These are phyloP conservation scores for Acacia concinna DNA, from an alignment of 331 rosid species.

Conservation along the genomic window DNA sequence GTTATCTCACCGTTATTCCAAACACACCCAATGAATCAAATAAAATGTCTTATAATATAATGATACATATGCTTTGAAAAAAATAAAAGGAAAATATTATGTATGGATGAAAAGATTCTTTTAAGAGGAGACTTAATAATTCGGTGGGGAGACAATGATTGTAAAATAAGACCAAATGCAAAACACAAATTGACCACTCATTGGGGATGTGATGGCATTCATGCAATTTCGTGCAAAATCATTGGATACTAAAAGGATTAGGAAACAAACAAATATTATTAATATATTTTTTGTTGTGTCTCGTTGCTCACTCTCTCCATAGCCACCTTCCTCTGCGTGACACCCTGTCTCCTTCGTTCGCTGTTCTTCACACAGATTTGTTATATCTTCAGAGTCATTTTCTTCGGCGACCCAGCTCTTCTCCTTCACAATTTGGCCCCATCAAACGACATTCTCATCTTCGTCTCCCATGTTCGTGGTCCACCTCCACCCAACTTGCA, in stretches of 20 bases:
- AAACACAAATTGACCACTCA: too few relatives aligned
- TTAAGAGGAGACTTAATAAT: too few relatives aligned
- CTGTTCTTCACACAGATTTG: background rate
- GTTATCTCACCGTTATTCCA: too few relatives aligned
- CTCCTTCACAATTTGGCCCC: background rate
- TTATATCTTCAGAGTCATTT: background rate
- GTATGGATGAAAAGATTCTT: too few relatives aligned
- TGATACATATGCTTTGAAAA: too few relatives aligned
- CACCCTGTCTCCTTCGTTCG: background rate
- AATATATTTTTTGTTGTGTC: background rate
- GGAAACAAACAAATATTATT: background rate
- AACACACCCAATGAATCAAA: too few relatives aligned
- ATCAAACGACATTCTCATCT: background rate
- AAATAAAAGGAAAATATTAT: too few relatives aligned
- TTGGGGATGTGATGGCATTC: conserved; percentile 23
- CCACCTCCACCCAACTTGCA: conserved; percentile 1
- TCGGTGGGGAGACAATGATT: too few relatives aligned
- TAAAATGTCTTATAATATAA: too few relatives aligned
- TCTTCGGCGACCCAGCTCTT: background rate
- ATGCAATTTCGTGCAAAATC: background rate
- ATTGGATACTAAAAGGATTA: background rate
- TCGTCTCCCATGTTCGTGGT: background rate
- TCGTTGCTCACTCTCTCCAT: background rate
- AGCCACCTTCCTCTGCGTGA: background rate
- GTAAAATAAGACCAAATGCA: too few relatives aligned